Base-by-base conservation (phyloP, 2,329 filamentous ascomycete species). In the Pestalotiopsis sp. region DNA sequence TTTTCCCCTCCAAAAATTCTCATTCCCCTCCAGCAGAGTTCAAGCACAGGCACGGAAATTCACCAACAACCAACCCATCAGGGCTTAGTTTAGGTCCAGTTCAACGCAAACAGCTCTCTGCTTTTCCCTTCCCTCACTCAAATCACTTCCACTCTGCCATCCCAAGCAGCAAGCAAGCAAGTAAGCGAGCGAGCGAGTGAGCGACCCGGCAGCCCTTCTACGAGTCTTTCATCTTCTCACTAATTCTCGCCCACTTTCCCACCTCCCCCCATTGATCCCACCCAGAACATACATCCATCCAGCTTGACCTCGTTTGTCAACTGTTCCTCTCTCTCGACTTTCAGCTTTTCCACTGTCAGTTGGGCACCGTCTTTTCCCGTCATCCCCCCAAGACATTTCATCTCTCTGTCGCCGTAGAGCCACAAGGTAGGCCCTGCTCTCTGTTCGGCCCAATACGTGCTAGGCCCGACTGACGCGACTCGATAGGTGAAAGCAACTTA, bases 1-100 rank as follows among this genome's bases (percentile, higher is more conserved):
- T 63, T 63, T 58, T 62, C 59, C 64, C 62, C 64, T 45, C 52
- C 64, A 45, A 66, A 64, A 64, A 64, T 49, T 49, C 38, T 49
- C 38, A 49, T 36, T 56, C 39, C 57, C 45, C 45, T 52, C 17
- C 45, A 52, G 45, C 59, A 62, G 31, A 62, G 59, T 36, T 59
- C 20, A 59, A 20, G 27, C 57, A 52, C 45, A 52, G 45, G 45
- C 45, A 52, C 45, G 45, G 45, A 52, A 59, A 64, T 64, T 57
- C 45, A 66, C 49, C 45, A 52, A 66, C 64, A 45, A 66, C 31
- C 62, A 64, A 49, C 64, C 64, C 45, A 57, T 58, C 64, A 66
- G 64, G 64, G 64, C 64, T 66, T 66, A 66, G 64, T 45, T 66
- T 36, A 66, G 25, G 41, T 41, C 60, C 38, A 63, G 14, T 23